Percentiles rank a stretch among this genome's conserved stretches.
phyloP scores from a whole-genome alignment of 768 basidiomycete genomes.

The Kwoniella newhampshirensis region DNA sequence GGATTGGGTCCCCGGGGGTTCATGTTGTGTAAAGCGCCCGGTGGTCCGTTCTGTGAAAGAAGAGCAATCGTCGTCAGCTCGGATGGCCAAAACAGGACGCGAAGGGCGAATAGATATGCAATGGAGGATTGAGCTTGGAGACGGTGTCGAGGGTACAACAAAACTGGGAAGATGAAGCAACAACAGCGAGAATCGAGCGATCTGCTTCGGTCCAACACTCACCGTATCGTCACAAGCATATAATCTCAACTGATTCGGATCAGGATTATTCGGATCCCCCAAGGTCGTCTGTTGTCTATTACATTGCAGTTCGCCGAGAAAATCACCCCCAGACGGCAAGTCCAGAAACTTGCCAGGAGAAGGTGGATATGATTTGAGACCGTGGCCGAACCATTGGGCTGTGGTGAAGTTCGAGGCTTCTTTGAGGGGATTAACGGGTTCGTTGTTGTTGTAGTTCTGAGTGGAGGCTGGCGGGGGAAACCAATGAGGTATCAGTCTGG shows the following conservation, averaged over 20 bases:
- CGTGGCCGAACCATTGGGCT: slow-evolving; percentile 42
- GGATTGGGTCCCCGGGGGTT: slow-evolving; percentile 20
- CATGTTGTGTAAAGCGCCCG: slow-evolving; percentile 33
- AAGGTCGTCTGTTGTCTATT: slow-evolving; percentile 17
- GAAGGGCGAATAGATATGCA: no score
- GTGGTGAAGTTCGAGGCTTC: slow-evolving; percentile 18
- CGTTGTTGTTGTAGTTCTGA: slow-evolving; percentile 33
- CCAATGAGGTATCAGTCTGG: not conserved
- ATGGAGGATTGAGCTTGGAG: no score
- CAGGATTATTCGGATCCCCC: slow-evolving; percentile 10
- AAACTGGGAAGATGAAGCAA: no score
- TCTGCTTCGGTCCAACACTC: not conserved
- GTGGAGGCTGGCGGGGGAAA: slow-evolving; percentile 3
- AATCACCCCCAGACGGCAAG: slow-evolving; percentile 32
- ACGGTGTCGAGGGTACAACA: no score
- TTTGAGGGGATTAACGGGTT: slow-evolving; percentile 32
- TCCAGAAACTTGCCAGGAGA: slow-evolving; percentile 36
- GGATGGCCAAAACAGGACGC: no score
- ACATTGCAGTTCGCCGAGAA: slow-evolving; percentile 16
- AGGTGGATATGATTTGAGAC: slow-evolving; percentile 36
- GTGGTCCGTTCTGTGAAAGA: no score
- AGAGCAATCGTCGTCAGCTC: no score
- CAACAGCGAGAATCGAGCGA: slow-evolving; percentile 18
- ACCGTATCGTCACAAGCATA: not conserved
- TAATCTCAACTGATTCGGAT: not conserved